Conservation (phyloP, 306 rosid species). For the Ochetophila trinervis region DNA sequence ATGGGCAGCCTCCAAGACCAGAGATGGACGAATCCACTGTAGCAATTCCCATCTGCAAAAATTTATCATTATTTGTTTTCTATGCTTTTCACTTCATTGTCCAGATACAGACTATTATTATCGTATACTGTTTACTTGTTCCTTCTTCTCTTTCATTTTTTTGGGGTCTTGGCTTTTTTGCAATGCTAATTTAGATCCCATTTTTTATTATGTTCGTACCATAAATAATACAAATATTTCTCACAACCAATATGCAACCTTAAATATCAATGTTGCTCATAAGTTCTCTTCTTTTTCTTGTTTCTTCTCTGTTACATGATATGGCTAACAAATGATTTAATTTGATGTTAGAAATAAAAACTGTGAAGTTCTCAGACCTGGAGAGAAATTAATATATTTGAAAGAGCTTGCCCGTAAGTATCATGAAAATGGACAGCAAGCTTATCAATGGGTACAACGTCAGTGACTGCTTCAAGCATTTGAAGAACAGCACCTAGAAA, state of each 20-base stretch:
- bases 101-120: no score
- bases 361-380: conserved; percentile 47
- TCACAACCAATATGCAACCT: no score
- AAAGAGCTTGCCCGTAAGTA: conserved; percentile 96
- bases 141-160: no score
- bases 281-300: no score
- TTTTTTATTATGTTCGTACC: no score
- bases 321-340: not conserved
- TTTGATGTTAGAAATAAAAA: not conserved
- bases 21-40: conserved; percentile 85
- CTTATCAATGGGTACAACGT: conserved; percentile 58
- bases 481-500: conserved; percentile 66
- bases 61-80: not conserved
- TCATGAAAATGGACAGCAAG: conserved; percentile 95
- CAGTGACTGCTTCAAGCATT: conserved; percentile 84
- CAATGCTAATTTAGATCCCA: no score
- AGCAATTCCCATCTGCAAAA: conserved; percentile 58
- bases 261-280: no score
- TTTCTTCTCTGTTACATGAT: no score
- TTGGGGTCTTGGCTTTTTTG: no score
- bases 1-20: conserved; percentile 97
- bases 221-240: no score
- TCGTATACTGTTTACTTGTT: no score
- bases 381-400: conserved; percentile 71
- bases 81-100: no score